A percentile compares a stretch with the other conserved stretches of the same genome.
Evolutionary conservation across 2,329 filamentous ascomycete genomes (phyloP).

Genomic region (Hyphodiscus sp.): DNA sequence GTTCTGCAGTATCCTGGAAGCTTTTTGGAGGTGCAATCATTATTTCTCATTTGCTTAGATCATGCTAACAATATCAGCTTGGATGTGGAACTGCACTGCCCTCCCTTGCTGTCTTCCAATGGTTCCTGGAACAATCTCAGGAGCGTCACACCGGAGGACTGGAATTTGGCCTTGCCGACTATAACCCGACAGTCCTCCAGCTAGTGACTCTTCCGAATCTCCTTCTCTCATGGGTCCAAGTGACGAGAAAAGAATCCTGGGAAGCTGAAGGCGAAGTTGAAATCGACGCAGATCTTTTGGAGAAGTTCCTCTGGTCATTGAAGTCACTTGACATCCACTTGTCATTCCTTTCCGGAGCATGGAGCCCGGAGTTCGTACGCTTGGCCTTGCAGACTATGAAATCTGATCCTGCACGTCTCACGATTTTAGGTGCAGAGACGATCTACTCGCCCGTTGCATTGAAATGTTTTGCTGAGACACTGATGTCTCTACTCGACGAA

Average conservation of each 20-base stretch:
- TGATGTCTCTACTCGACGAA: constrained; percentile 51
- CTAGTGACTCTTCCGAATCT: constrained; percentile 77
- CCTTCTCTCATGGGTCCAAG: constrained; percentile 55
- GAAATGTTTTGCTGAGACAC: constrained; percentile 59
- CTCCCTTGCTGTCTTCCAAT: constrained; percentile 64
- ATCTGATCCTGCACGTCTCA: constrained; percentile 27
- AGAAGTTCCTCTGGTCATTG: constrained; percentile 52
- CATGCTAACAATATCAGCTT: constrained; percentile 42
- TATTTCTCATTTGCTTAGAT: constrained; percentile 2
- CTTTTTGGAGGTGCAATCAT: constrained; percentile 24
- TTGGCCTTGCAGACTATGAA: constrained; percentile 37
- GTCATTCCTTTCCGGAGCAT: constrained; percentile 67
- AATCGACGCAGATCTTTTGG: constrained; percentile 40
- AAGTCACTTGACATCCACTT: constrained; percentile 45
- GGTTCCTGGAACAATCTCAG: constrained; percentile 32
- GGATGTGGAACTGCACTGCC: constrained; percentile 75
- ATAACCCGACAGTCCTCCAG: constrained; percentile 70
- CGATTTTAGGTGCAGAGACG: constrained; percentile 71
- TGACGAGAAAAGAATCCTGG: constrained; percentile 15
- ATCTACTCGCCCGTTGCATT: constrained; percentile 75
- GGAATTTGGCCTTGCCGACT: constrained; percentile 66
- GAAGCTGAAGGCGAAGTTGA: constrained; percentile 29
- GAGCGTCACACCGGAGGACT: constrained; percentile 28
- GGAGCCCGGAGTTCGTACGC: constrained; percentile 58
- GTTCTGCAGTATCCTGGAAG: constrained; percentile 10